Evolutionary conservation across 2,329 filamentous ascomycete species (phyloP).

Genomic region (Beauveria bassiana): DNA sequence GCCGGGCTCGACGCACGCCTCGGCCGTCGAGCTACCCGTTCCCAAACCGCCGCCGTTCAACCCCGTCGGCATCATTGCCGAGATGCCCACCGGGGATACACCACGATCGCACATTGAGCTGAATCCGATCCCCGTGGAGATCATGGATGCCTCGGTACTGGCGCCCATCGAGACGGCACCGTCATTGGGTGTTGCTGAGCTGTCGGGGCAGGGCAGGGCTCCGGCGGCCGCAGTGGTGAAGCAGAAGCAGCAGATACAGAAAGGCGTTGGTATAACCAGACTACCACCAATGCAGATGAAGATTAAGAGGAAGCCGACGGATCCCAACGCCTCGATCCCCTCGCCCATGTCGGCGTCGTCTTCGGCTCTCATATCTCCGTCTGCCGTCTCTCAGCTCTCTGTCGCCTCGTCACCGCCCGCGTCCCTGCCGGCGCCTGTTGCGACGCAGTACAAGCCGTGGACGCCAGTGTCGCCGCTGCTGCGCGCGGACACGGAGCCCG

Average conservation of each 20-base stretch:
- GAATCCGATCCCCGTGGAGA: constrained; percentile 38
- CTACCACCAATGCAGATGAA: background rate
- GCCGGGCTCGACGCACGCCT: background rate
- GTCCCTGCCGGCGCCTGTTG: background rate
- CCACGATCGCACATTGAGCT: constrained; percentile 32
- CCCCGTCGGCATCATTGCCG: constrained; percentile 38
- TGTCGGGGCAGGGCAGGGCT: constrained; percentile 27
- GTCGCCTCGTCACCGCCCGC: background rate
- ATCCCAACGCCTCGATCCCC: background rate
- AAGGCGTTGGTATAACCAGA: constrained; percentile 13
- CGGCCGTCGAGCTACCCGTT: constrained; percentile 12
- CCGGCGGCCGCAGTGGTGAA: constrained; percentile 8
- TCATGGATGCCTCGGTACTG: constrained; percentile 31
- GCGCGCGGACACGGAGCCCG: background rate
- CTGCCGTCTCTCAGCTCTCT: background rate
- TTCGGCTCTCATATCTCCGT: background rate
- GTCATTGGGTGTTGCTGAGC: constrained; percentile 27
- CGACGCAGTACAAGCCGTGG: background rate
- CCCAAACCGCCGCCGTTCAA: constrained; percentile 21
- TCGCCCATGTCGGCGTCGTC: background rate
- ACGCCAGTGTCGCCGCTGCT: constrained; percentile 1
- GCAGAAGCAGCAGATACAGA: constrained; percentile 10
- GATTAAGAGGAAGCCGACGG: constrained; percentile 3
- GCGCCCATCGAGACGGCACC: constrained; percentile 25
- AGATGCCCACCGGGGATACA: constrained; percentile 39